Evolutionary conservation across 345 rosid genomes (phyloP).

Genomic region (Melastoma malabathricum): DNA sequence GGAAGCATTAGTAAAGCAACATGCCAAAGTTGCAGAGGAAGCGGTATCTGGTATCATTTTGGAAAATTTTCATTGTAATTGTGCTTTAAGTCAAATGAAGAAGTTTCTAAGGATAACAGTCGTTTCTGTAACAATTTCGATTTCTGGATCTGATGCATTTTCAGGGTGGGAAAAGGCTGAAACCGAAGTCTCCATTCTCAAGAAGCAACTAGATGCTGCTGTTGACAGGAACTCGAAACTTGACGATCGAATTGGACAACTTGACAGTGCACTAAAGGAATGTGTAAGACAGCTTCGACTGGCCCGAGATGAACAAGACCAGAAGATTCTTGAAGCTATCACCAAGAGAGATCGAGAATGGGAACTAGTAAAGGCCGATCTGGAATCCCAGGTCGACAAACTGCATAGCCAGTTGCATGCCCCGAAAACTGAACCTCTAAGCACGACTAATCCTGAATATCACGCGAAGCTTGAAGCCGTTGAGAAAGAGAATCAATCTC

Average conservation of each 20-base stretch:
- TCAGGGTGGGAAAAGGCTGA: conserved; percentile 99
- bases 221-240: conserved; percentile 31
- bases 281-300: conserved; percentile 83
- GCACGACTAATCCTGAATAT: conserved; percentile 23
- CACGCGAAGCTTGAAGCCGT: conserved; percentile 34
- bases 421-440: conserved; percentile 18
- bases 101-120: not conserved
- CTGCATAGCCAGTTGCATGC: conserved; percentile 30
- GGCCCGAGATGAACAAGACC: conserved; percentile 76
- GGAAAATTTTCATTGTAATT: not conserved
- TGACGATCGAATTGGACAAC: conserved; percentile 66
- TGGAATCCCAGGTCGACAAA: conserved; percentile 32
- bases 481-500: conserved; percentile 49
- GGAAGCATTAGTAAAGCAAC: conserved; percentile 82
- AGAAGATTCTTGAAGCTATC: conserved; percentile 47
- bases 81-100: no score
- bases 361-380: conserved; percentile 46
- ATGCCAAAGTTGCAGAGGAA: conserved; percentile 93
- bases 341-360: conserved; percentile 37
- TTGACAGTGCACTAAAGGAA: conserved; percentile 94
- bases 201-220: conserved; percentile 64
- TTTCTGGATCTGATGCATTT: conserved; percentile 2
- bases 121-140: not conserved
- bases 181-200: conserved; percentile 47
- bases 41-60: conserved; percentile 61